Percentiles rank a stretch among this genome's conserved stretches.
These are phyloP conservation scores for Thermoascus crustaceus DNA, from an alignment of 2,329 filamentous ascomycete genomes.

Conservation along the genomic window DNA sequence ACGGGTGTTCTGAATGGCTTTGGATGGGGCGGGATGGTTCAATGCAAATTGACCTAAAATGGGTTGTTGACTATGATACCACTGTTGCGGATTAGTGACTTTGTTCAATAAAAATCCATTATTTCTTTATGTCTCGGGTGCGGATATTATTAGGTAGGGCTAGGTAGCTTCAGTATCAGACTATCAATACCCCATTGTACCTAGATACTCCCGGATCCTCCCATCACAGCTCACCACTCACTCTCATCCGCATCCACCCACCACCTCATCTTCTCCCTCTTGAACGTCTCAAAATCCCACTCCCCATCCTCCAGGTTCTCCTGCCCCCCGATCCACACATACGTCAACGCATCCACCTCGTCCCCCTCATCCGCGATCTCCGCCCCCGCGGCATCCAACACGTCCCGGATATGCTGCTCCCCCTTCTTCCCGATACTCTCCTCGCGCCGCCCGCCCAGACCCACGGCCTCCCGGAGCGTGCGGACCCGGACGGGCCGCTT, in stretches of 20 bases:
- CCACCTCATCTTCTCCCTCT: slow-evolving; percentile 59
- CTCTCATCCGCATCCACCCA: slow-evolving; percentile 46
- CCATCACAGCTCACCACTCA: slow-evolving; percentile 25
- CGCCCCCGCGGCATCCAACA: slow-evolving; percentile 42
- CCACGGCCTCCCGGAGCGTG: slow-evolving; percentile 24
- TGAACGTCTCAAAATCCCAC: slow-evolving; percentile 85
- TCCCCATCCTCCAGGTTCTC: slow-evolving; percentile 58
- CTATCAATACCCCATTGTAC: background rate
- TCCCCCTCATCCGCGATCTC: slow-evolving; percentile 42
- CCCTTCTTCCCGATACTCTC: slow-evolving; percentile 18
- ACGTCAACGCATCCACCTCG: slow-evolving; percentile 50
- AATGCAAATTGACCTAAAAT: too few species aligned
- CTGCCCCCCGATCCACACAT: slow-evolving; percentile 51
- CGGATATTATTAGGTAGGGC: too few species aligned
- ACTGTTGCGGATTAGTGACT: too few species aligned
- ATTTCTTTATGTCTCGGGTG: too few species aligned
- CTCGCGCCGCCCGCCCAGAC: slow-evolving; percentile 18
- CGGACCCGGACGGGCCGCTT: slow-evolving; percentile 43
- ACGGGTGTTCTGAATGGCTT: too few species aligned
- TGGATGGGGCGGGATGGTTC: too few species aligned
- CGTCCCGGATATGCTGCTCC: slow-evolving; percentile 29
- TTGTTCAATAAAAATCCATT: too few species aligned
- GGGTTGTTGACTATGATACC: too few species aligned
- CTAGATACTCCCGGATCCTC: background rate
- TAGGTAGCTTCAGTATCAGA: too few species aligned